Base-by-base conservation (phyloP, 306 rosid genomes). In the Pyrus pyrifolia region DNA sequence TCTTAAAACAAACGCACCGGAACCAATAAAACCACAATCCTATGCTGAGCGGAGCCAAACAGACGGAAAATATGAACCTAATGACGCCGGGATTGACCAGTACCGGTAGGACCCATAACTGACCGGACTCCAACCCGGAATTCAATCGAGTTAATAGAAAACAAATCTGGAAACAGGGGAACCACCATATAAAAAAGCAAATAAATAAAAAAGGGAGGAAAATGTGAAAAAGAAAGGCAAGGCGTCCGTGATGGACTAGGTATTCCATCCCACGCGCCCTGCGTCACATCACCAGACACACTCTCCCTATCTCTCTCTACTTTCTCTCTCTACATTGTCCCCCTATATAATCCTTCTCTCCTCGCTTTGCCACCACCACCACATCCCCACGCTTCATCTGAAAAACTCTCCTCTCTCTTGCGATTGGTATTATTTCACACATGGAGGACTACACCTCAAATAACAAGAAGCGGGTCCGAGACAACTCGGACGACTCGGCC, bases 191-290 rank as follows among this genome's bases (percentile, higher is more conserved):
- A 33, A 44, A 8, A 7, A 45, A 75, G 22, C 52, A 30, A 52
- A 19, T 57, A 33, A 63, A 52, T 65, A 4, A 44, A 31, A 67
- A 64, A 4, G 17, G 68, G 55, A 77, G 8, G 76, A 60, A 51
- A 27, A 49, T 49, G 33, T 29, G 5, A 21, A 22, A 63, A 78
- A 81, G 60, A 81, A 81, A 65, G 89, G 84, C 73, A 82, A 86
- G 87, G 78, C 76, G 82, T 87, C 88, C 88, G 93, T 87, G 87
- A 87, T 68, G 85, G 85, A 73, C 86, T 35, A 83, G 67, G 91
- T 74, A 85, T 81, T 85, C 77, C 81, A 57, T 79, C 88, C 90
- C 90, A 93, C 96, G 93, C 96, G 96, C 97, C 55, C 91, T 79
- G 78, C 73, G 77, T 89, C 91, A 70, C 87, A 82, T 90, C 92